phyloP scores from a whole-genome alignment of 345 rosid genomes.

The Erucastrum elatum region DNA sequence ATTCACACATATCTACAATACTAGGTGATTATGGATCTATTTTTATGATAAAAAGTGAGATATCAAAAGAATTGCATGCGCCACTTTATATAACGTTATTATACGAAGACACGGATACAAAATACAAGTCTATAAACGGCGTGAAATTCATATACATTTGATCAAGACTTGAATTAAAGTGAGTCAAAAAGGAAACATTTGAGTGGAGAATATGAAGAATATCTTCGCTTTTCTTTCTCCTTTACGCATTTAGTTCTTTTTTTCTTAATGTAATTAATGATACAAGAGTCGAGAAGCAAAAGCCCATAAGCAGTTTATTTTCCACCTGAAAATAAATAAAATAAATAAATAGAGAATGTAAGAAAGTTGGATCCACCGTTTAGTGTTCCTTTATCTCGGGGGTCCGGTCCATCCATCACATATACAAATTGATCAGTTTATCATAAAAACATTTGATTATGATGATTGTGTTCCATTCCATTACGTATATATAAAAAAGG shows the following conservation, averaged over 20 bases:
- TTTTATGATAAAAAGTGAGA: not conserved
- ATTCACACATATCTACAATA: not conserved
- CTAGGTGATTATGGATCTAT: not conserved
- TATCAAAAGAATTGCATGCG: not conserved
- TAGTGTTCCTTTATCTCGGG: not conserved
- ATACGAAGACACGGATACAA: not conserved
- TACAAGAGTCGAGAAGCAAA: not conserved
- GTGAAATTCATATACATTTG: not conserved
- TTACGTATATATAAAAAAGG: not conserved
- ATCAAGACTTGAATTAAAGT: not conserved
- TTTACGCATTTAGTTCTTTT: not conserved
- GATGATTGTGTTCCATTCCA: not conserved
- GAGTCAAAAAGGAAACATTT: not conserved
- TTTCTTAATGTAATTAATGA: not conserved
- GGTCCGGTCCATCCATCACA: not conserved
- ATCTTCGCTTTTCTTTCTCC: not conserved
- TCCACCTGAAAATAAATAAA: not conserved
- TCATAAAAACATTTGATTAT: not conserved
- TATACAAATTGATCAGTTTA: not conserved
- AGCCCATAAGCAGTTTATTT: not conserved
- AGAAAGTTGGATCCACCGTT: not conserved
- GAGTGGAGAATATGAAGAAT: constrained; percentile 1
- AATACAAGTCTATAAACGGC: not conserved
- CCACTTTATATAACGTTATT: not conserved
- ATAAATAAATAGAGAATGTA: not conserved